phyloP scores from a whole-genome alignment of 176 grass and related monocot species.

The Paspalum notatum region DNA sequence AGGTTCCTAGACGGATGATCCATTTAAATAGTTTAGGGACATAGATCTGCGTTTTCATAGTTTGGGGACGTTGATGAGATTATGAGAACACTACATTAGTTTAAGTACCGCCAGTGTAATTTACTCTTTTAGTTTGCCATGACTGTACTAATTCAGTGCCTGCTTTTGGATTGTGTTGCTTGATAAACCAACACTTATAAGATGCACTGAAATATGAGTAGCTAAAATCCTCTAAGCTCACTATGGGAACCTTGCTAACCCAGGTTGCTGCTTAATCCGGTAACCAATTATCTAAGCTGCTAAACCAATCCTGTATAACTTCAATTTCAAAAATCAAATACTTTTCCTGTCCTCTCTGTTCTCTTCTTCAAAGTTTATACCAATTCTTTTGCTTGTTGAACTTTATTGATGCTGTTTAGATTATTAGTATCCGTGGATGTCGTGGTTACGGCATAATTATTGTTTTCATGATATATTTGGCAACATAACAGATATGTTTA shows the following conservation, averaged over 20 bases:
- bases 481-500: neutral
- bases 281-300: neutral
- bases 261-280: neutral
- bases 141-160: neutral
- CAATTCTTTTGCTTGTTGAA: neutral
- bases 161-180: neutral
- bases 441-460: too few species aligned
- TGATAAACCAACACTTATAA: neutral
- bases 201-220: neutral
- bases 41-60: too few species aligned
- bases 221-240: neutral
- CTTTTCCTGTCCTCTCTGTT: neutral
- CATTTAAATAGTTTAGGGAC: too few species aligned
- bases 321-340: slow-evolving; percentile 7
- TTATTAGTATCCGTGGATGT: too few species aligned
- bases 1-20: too few species aligned
- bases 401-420: too few species aligned
- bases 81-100: too few species aligned
- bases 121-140: neutral
- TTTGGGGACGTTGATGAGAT: too few species aligned
- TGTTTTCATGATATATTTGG: too few species aligned
- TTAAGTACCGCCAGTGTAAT: too few species aligned
- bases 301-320: neutral
- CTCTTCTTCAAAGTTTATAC: neutral
- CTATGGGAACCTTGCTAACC: neutral